Evolutionary conservation across 1,284 basidiomycete species (phyloP), one percentile per base, ranked within the genome.

Genomic region (Pholiota adiposa): DNA sequence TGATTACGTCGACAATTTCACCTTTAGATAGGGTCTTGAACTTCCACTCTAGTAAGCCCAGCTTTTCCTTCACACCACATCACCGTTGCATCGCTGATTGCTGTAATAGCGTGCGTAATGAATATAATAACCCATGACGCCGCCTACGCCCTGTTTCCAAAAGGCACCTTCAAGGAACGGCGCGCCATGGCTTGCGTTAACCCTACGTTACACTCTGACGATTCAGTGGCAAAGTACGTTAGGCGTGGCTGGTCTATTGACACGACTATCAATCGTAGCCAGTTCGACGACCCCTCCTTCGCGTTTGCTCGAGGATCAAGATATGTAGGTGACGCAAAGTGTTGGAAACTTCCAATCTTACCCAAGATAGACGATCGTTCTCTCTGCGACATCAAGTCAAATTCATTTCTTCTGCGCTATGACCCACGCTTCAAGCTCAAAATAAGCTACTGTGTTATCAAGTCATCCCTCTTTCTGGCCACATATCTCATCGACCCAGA

Each of bases 101-200:
- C 11, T 31, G 4, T 31, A 40, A 18, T 16, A 58, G 56, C 79
- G 3, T 75, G 73, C 18, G 81, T 81, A 1, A 79, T 81, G 78
- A 82, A 69, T 46, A 23, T 69, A 3, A 66, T 69, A 25, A 65
- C 61, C 11, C 55, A 66, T 44, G 59, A 63, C 8, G 53, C 50
- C n/a, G 67, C 66, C 2, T 67, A 65, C 50, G 58, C 63, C 7
- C 38, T 69, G 3, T 69, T 59, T 50, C 63, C 66, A 4, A 36
- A 41, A 19, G 61, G 52, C 19, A 69, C 67, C 1, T 64, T 67
- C 29, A 55, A 62, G 8, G 43, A 62, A 27, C 54, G 56, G 8
- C 44, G 51, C 11, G 46, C 61, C 14, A 51, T 64, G 9, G 25
- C 27, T 1, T 57, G 23, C 21, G 21, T 46, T 5, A 14, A 14